A percentile compares a stretch with the other conserved stretches of the same genome.
These are phyloP conservation scores for Lathyrus tuberosus DNA, from an alignment of 306 rosid genomes.

Conservation along the genomic window DNA sequence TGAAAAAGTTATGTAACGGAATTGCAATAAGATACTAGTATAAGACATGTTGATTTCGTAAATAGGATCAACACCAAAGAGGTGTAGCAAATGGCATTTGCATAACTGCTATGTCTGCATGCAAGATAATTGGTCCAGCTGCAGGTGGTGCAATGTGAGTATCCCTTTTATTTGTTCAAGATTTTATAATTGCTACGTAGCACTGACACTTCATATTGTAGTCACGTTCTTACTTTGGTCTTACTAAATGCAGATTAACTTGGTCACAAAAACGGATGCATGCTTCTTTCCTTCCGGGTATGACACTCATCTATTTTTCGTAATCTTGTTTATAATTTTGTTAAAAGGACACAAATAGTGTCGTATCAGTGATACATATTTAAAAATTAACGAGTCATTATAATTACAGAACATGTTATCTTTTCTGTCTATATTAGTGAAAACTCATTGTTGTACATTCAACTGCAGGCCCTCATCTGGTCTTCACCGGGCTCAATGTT, in stretches of 20 bases:
- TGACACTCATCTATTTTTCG: not conserved
- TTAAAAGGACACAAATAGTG: not conserved
- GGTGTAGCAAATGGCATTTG: slow-evolving; percentile 83
- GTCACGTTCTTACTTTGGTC: slow-evolving; percentile 1
- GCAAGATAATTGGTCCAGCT: slow-evolving; percentile 81
- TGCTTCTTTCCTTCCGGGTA: slow-evolving; percentile 51
- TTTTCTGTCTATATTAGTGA: not conserved
- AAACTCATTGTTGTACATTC: not conserved
- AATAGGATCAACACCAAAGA: slow-evolving; percentile 63
- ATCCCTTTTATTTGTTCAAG: slow-evolving; percentile 6
- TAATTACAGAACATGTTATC: not conserved
- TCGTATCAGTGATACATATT: not conserved
- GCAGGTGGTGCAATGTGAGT: slow-evolving; percentile 80
- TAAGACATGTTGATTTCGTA: slow-evolving; percentile 29
- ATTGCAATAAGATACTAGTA: not conserved
- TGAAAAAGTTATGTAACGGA: not conserved
- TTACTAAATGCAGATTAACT: slow-evolving; percentile 39
- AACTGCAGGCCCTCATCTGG: slow-evolving; percentile 42
- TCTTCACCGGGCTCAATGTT: slow-evolving; percentile 28
- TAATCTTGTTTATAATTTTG: too few species aligned
- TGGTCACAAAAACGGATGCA: slow-evolving; percentile 56
- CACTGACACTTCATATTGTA: too few species aligned
- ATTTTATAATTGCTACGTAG: too few species aligned
- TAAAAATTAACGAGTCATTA: not conserved
- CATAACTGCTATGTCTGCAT: slow-evolving; percentile 79